Percentiles rank a stretch among this genome's conserved stretches.
These are phyloP conservation scores for Pseudohalonectria lignicola DNA, from an alignment of 2,329 filamentous ascomycete genomes.

Conservation along the genomic window DNA sequence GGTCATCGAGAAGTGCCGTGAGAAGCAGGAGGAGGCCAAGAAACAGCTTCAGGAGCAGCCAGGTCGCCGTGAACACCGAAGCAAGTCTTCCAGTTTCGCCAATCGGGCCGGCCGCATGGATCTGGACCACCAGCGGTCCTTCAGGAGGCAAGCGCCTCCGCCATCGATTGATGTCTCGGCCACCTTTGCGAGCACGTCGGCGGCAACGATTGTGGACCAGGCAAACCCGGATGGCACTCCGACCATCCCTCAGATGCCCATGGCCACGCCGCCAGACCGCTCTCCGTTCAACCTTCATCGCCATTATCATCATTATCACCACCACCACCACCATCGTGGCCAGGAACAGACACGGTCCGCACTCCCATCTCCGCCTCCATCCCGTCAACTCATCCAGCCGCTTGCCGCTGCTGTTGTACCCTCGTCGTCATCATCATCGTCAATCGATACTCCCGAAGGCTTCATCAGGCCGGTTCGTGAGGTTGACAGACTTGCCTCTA, in stretches of 20 bases:
- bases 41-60: conserved; percentile 49
- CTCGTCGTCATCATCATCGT: conserved; percentile 9
- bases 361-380: too few species aligned
- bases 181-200: conserved; percentile 33
- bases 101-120: conserved; percentile 42
- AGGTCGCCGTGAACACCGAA: conserved; percentile 35
- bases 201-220: conserved; percentile 27
- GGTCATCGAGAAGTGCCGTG: conserved; percentile 82
- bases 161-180: conserved; percentile 71
- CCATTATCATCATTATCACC: conserved; percentile 26
- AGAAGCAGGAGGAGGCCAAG: conserved; percentile 76
- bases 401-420: conserved; percentile 52
- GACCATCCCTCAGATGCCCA: conserved; percentile 46
- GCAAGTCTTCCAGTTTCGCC: conserved; percentile 41
- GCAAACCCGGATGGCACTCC: conserved; percentile 44
- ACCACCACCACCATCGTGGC: conserved; percentile 34
- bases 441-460: conserved; percentile 54
- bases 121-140: conserved; percentile 30
- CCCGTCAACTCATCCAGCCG: conserved; percentile 49
- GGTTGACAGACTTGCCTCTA: conserved; percentile 71
- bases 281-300: conserved; percentile 20
- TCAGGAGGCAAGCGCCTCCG: conserved; percentile 70
- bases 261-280: conserved; percentile 56
- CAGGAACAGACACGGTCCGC: conserved; percentile 40
- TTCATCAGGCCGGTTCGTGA: conserved; percentile 77